Evolutionary conservation across 371 early-diverging fungal species (phyloP), one percentile per base, ranked within the genome.

Genomic region (Apophysomyces ossiformis): DNA sequence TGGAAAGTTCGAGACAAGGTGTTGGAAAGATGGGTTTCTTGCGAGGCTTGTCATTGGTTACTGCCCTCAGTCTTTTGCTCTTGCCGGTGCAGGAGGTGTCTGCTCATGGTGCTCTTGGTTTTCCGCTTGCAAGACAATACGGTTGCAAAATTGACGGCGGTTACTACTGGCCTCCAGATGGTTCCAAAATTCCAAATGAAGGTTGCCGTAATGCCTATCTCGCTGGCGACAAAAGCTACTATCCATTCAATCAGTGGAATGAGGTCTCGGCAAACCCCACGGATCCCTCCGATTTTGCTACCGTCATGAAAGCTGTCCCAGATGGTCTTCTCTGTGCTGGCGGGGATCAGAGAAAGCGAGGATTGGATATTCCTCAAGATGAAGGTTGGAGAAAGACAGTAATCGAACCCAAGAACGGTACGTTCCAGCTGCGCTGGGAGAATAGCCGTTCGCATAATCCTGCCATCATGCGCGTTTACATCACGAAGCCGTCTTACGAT

Each of bases 351-450:
- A 15, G 21, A 21, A 50, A 50, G 50, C 26, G 50, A 18, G 50
- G 50, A 0, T 26, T 50, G 5, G 50, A 50, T 21, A 9, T 50
- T 6, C 50, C 50, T 21, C 50, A 50, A 26, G 21, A 4, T 18
- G 21, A 15, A 50, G 50, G 50, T 18, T 50, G 50, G 50, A 15
- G 9, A 9, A 50, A 50, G 21, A 50, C 50, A 7, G 50, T 50
- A 9, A 50, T 50, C 21, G 21, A 7, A 8, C 50, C 50, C 16
- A 50, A 50, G 21, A 50, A 50, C 21, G 50, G 50, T 18, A 15
- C 5, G 15, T 50, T 50, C 26, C 59, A 41, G 37, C 59, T 58
- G 39, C 59, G 59, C 41, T 58, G 59, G 59, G 59, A 58, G n/a
- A 37, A 38, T 37, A 58, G 37, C 4, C 39, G 39, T n/a, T 58